Evolutionary conservation across 208 protist genomes (phyloP).

Genomic region (Leishmania major): DNA sequence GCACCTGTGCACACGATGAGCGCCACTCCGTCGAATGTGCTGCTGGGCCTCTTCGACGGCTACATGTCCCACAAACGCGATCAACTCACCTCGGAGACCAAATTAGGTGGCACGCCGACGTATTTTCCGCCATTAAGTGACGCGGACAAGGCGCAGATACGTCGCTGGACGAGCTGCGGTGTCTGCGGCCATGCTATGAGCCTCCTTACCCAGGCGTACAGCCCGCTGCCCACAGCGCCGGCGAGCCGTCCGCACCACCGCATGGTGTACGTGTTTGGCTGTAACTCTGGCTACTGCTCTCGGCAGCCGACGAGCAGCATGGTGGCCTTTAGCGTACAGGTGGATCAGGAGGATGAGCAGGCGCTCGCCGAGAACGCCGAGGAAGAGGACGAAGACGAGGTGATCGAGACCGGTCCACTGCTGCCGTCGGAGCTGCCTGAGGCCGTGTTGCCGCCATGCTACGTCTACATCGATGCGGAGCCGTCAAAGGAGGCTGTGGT

Average conservation of each 20-base stretch:
- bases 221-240: conserved; percentile 50
- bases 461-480: conserved; percentile 69
- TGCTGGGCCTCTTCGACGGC: conserved; percentile 79
- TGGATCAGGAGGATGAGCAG: conserved; percentile 62
- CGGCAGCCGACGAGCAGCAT: conserved; percentile 75
- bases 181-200: conserved; percentile 75
- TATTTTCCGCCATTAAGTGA: conserved; percentile 56
- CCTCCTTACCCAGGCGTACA: conserved; percentile 79
- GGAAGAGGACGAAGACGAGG: conserved; percentile 47
- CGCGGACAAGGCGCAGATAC: conserved; percentile 33
- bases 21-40: conserved; percentile 23
- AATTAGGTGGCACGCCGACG: conserved; percentile 68
- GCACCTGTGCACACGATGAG: neutral
- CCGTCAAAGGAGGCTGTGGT: conserved; percentile 56
- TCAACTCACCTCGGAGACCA: conserved; percentile 70
- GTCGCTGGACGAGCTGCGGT: conserved; percentile 66
- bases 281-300: conserved; percentile 69
- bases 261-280: conserved; percentile 87
- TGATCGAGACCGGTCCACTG: conserved; percentile 40
- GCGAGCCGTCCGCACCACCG: conserved; percentile 45
- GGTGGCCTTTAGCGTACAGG: conserved; percentile 69
- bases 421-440: conserved; percentile 46
- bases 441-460: conserved; percentile 64
- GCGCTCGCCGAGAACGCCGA: conserved; percentile 37
- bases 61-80: conserved; percentile 66